Percentiles rank a stretch among this genome's conserved stretches.
phyloP scores from a whole-genome alignment of 169 alveolate genomes.

The Cryptosporidium sp. region DNA sequence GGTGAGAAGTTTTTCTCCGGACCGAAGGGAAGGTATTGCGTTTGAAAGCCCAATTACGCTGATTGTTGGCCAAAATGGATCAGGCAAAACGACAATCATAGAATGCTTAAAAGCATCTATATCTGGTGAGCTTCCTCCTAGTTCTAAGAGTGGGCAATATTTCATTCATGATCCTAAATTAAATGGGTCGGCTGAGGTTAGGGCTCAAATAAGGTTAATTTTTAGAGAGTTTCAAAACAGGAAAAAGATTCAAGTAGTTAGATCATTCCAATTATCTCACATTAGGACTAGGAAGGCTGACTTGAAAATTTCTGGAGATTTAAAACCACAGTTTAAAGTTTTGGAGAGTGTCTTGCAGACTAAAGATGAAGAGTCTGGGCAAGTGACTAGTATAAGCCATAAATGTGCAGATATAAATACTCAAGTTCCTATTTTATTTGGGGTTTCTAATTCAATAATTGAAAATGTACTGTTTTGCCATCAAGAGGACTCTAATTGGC shows the following conservation, averaged over 20 bases:
- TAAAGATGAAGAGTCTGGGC: conserved; percentile 77
- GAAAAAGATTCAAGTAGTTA: conserved; percentile 82
- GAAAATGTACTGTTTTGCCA: conserved; percentile 98
- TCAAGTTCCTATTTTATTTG: conserved; percentile 94
- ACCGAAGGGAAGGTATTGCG: conserved; percentile 89
- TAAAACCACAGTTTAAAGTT: conserved; percentile 81
- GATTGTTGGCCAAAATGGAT: conserved; percentile 98
- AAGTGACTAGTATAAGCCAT: conserved; percentile 79
- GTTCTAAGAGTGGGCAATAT: conserved; percentile 93
- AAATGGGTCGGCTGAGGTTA: conserved; percentile 86
- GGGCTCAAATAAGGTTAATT: conserved; percentile 88
- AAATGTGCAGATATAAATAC: conserved; percentile 91
- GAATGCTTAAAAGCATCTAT: conserved; percentile 95
- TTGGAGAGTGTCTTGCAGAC: conserved; percentile 78
- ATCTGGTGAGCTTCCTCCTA: conserved; percentile 97
- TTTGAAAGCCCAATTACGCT: conserved; percentile 96
- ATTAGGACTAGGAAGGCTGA: conserved; percentile 77
- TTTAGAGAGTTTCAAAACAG: conserved; percentile 80
- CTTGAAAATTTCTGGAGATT: conserved; percentile 60
- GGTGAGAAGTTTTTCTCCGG: conserved; percentile 94
- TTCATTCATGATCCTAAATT: conserved; percentile 93
- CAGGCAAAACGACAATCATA: conserved; percentile 98
- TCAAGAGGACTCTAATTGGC: conserved; percentile 98
- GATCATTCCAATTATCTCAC: conserved; percentile 86
- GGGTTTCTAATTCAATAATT: conserved; percentile 92